Base-by-base conservation (phyloP, 805 yeast genomes). In the Kazachstania taianensis region DNA sequence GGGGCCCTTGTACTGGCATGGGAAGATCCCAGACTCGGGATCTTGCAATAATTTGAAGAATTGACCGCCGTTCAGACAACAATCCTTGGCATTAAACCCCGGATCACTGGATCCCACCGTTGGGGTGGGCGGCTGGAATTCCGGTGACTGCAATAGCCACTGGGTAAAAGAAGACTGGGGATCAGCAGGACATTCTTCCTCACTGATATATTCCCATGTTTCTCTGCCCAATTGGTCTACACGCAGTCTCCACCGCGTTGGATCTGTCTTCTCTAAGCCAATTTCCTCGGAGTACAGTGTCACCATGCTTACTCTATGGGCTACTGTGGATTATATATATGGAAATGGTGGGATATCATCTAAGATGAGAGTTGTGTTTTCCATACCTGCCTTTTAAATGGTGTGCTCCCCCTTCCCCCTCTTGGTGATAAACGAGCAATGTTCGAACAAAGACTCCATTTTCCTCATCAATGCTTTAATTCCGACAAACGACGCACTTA, bases 1-100 rank as follows among this genome's bases (percentile, higher is more conserved):
- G 3, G 99, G 99, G 2, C 99, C 99, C 44, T 86, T 86, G 53
- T 92, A 92, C 53, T 84, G 94, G 49, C 81, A 75, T 1, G 96
- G 96, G 61, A 89, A 83, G 6, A 77, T 74, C 0, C 98, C 99
- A n/a, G 78, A 72, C 1, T 63, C 58, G 18, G 70, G 68, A 37
- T 81, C 89, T 54, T 92, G 97, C n/a, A 89, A 49, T 6, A 66
- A 52, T 20, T 70, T 52, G 36, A 83, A 72, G 50, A 83, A 86
- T 2, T 70, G 65, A 3, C 87, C 89, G 15, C 89, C 92, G 44
- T 81, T 78, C 28, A 66, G 56, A 2, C 87, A 80, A 4, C 94
- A 73, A 30, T 78, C 76, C 23, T 57, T 55, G 0, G 84, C 73
- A 1, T 69, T 65, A 32, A 60, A 37, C 14, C 39, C 30, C 8